Evolutionary conservation across 257 asterid genomes (phyloP).

Genomic region (Solanum sejunctum): DNA sequence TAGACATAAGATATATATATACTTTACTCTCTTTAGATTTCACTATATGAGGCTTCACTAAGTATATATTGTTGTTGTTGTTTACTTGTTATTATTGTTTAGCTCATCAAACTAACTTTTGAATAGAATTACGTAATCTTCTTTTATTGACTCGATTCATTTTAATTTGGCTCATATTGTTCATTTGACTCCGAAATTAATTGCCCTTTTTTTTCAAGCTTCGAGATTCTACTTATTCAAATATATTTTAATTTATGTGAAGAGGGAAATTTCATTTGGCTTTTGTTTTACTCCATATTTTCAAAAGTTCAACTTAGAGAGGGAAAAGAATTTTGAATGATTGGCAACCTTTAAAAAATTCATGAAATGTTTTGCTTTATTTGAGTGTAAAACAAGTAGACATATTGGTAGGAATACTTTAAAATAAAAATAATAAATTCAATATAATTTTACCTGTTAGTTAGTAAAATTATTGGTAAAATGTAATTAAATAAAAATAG

Average conservation of each 20-base stretch:
- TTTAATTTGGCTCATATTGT: background rate
- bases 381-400: background rate
- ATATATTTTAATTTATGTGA: background rate
- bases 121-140: rapidly evolving
- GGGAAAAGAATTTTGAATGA: background rate
- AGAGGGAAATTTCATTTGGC: background rate
- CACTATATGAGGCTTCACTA: too few relatives aligned
- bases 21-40: too few relatives aligned
- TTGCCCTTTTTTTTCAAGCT: background rate
- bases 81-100: background rate
- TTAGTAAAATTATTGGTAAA: too few relatives aligned
- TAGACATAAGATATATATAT: too few relatives aligned
- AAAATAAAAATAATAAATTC: background rate
- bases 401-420: background rate
- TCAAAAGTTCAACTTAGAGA: background rate
- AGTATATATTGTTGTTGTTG: too few relatives aligned
- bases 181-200: background rate
- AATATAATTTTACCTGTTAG: background rate
- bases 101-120: background rate
- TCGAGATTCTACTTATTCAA: background rate
- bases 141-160: background rate
- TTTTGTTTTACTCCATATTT: background rate
- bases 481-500: too few relatives aligned
- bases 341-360: background rate
- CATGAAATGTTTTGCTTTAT: background rate